Evolutionary conservation across 2,329 filamentous ascomycete genomes (phyloP).

Genomic region (Endothia cerciana): DNA sequence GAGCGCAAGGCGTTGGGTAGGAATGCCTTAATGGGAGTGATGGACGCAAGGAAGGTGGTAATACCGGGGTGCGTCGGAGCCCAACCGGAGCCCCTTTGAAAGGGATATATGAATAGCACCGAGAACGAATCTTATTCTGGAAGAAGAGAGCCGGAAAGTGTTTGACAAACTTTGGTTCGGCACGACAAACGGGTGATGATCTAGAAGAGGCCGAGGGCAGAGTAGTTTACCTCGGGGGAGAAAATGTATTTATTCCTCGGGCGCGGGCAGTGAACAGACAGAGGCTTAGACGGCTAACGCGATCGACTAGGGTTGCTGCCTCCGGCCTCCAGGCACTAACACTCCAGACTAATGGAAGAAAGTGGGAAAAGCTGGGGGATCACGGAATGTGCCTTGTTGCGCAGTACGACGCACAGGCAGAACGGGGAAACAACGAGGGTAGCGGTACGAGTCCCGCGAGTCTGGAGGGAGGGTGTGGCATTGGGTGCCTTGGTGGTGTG

Average conservation of each 20-base stretch:
- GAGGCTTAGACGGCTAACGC: conserved; percentile 10
- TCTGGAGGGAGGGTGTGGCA: background rate
- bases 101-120: conserved; percentile 15
- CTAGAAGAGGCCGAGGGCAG: conserved; percentile 27
- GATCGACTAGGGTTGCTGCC: conserved; percentile 26
- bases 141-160: conserved; percentile 5
- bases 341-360: conserved; percentile 15
- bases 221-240: conserved; percentile 27
- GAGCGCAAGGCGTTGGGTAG: conserved; percentile 33
- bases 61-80: conserved; percentile 28
- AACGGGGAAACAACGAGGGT: conserved; percentile 11
- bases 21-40: conserved; percentile 25
- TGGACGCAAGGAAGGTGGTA: conserved; percentile 28
- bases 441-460: conserved; percentile 9
- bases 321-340: conserved; percentile 17
- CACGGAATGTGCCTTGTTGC: conserved; percentile 23
- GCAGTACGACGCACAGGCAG: conserved; percentile 21
- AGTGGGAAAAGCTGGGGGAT: conserved; percentile 19
- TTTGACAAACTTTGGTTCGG: background rate
- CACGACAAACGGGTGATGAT: background rate
- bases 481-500: conserved; percentile 4
- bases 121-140: conserved; percentile 11
- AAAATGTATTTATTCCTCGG: conserved; percentile 32
- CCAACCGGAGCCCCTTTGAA: conserved; percentile 25
- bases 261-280: conserved; percentile 27